Evolutionary conservation across 768 basidiomycete genomes (phyloP).

Genomic region (Cantharellus anzutake): DNA sequence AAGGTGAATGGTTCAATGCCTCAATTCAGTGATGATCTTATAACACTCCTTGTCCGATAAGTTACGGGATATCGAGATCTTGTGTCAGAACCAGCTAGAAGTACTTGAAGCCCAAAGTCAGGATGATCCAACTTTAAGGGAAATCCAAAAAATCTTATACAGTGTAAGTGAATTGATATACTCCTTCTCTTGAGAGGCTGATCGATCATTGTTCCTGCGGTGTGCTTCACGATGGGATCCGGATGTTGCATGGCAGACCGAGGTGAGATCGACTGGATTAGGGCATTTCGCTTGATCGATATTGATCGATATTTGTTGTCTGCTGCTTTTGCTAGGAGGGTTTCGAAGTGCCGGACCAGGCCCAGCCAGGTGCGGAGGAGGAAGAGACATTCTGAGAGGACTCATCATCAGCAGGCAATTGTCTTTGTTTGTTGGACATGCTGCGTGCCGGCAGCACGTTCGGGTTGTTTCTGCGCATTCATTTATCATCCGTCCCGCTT

Average conservation of each 20-base stretch:
- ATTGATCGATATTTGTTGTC: slow-evolving; percentile 6
- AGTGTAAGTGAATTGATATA: not conserved
- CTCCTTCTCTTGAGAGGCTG: not conserved
- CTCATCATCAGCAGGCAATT: not conserved
- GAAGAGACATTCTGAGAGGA: slow-evolving; percentile 40
- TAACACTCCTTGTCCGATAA: slow-evolving; percentile 16
- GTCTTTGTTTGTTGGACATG: too few relatives aligned
- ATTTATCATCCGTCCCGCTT: too few relatives aligned
- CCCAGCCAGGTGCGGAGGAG: slow-evolving; percentile 34
- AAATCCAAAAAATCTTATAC: slow-evolving; percentile 87
- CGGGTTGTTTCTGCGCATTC: too few relatives aligned
- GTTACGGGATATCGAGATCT: slow-evolving; percentile 91
- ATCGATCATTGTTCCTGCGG: not conserved
- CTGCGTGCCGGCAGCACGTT: too few relatives aligned
- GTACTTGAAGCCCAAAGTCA: slow-evolving; percentile 34
- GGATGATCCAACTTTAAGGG: slow-evolving; percentile 40
- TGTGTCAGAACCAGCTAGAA: slow-evolving; percentile 68
- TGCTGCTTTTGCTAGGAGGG: slow-evolving; percentile 42
- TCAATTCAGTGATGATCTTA: not conserved
- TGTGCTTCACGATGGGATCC: not conserved
- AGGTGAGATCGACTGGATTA: slow-evolving; percentile 32
- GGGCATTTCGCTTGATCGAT: slow-evolving; percentile 1
- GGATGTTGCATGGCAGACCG: slow-evolving; percentile 33
- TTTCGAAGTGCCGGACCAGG: slow-evolving; percentile 56
- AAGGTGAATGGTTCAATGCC: slow-evolving; percentile 39